Conservation (phyloP, 2,329 filamentous ascomycete species). For the Ustulina deusta region DNA sequence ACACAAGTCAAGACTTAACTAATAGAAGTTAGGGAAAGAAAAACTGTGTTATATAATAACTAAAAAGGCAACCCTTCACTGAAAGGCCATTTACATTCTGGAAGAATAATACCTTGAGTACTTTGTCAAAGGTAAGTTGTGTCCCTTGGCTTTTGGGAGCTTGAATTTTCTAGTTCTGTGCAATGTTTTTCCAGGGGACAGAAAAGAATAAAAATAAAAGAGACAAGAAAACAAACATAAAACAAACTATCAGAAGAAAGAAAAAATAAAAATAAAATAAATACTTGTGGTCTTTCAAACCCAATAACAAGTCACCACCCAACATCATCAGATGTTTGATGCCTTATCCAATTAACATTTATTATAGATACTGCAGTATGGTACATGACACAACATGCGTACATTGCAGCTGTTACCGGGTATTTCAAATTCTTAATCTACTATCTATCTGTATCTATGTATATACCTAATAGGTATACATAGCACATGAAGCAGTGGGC, state of each 20-base stretch:
- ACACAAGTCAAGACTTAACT: too few species aligned
- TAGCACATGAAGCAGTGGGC: too few species aligned
- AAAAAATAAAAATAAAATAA: too few species aligned
- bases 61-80: too few species aligned
- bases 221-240: background rate
- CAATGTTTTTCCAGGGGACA: too few species aligned
- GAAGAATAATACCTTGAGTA: too few species aligned
- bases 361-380: background rate
- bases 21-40: too few species aligned
- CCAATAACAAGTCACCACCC: background rate
- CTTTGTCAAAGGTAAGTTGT: background rate
- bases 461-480: too few species aligned
- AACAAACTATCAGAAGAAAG: background rate
- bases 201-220: background rate
- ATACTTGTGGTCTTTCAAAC: too few species aligned
- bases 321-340: conserved; percentile 11
- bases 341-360: conserved; percentile 20
- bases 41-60: too few species aligned
- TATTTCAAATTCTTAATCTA: conserved; percentile 12
- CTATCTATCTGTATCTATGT: background rate
- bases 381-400: background rate
- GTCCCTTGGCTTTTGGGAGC: background rate
- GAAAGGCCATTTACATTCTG: too few species aligned
- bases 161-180: background rate
- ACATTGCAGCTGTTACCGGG: background rate